Evolutionary conservation across 2,329 filamentous ascomycete species (phyloP), one percentile per base, ranked within the genome.

Genomic region (Salinomyces thailandicus): DNA sequence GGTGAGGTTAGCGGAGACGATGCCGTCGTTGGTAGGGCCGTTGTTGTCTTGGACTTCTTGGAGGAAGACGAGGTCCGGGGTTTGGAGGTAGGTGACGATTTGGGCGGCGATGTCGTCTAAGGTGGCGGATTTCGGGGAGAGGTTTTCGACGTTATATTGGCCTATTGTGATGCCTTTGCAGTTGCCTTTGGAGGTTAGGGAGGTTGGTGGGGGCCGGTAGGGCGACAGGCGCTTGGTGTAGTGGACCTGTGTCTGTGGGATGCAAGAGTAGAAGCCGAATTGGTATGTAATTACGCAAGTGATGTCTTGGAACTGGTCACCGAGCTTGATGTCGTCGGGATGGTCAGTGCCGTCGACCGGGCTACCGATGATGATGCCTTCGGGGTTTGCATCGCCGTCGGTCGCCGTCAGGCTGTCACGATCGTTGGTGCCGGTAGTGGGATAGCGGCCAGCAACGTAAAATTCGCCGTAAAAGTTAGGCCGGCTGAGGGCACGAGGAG

Each of bases 41-140:
- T 66, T 70, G 62, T 78, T 66, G 52, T 84, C 80, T 58, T 83
- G 80, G 31, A 84, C 63, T 58, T 84, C 80, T 54, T 84, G 79
- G 3, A 85, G 50, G 52, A 81, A 81, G 39, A 85, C 51, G 4
- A 84, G 54, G 51, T 79, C 75, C 0, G 80, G 80, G 0, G 69
- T 70, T 40, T 67, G 68, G 44, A 84, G 61, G 58, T 75, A 77
- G 45, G 72, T 60, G 35, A 76, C 75, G 44, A 85, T 79, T 49
- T 84, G 77, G 6, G 64, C 59, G 2, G 78, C 73, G n/a, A 83
- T 67, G 9, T 58, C 59, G n/a, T 67, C 59, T 16, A 82, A 61
- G 44, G 76, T 71, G 2, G 64, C 46, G 0, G 72, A 73, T 20
- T 61, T 65, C 0, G 78, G 72, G 5, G 66, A 61, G 12, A 84